These are phyloP conservation scores for Poronia punctata DNA, from an alignment of 495 filamentous ascomycete genomes.

Conservation along the genomic window DNA sequence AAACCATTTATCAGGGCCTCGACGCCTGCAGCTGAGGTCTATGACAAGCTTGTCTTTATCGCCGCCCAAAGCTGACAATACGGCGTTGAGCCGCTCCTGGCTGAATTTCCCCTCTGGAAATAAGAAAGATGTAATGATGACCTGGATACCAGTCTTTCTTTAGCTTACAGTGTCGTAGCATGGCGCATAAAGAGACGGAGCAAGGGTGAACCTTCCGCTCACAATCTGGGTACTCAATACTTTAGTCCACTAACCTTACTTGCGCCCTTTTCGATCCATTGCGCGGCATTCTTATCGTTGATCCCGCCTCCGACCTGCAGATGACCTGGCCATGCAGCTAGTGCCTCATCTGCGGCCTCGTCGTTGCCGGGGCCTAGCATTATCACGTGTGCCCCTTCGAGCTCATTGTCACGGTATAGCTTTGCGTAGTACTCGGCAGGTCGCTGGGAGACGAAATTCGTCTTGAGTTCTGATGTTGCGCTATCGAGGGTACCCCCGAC, in stretches of 20 bases:
- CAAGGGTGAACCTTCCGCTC: not conserved
- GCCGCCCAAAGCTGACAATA: slow-evolving; percentile 62
- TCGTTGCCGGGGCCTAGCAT: slow-evolving; percentile 89
- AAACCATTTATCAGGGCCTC: slow-evolving; percentile 67
- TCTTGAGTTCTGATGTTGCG: slow-evolving; percentile 60
- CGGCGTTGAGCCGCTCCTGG: slow-evolving; percentile 58
- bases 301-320: slow-evolving; percentile 92
- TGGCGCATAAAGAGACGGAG: not conserved
- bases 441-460: slow-evolving; percentile 81
- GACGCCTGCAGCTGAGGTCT: slow-evolving; percentile 80
- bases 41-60: slow-evolving; percentile 82
- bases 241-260: slow-evolving; percentile 65
- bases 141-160: slow-evolving; percentile 50
- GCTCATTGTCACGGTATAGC: slow-evolving; percentile 65
- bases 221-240: no score
- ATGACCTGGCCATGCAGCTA: slow-evolving; percentile 65
- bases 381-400: slow-evolving; percentile 85
- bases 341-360: slow-evolving; percentile 66
- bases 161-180: not conserved
- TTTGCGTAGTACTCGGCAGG: slow-evolving; percentile 71
- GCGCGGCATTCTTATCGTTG: slow-evolving; percentile 69
- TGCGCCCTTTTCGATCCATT: slow-evolving; percentile 83
- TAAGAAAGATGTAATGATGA: slow-evolving; percentile 74
- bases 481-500: slow-evolving; percentile 84
- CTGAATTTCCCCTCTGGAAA: slow-evolving; percentile 82